Percentiles rank a stretch among this genome's conserved stretches.
These are phyloP conservation scores for Leishmania amazonensis DNA, from an alignment of 208 protist species.

Conservation along the genomic window DNA sequence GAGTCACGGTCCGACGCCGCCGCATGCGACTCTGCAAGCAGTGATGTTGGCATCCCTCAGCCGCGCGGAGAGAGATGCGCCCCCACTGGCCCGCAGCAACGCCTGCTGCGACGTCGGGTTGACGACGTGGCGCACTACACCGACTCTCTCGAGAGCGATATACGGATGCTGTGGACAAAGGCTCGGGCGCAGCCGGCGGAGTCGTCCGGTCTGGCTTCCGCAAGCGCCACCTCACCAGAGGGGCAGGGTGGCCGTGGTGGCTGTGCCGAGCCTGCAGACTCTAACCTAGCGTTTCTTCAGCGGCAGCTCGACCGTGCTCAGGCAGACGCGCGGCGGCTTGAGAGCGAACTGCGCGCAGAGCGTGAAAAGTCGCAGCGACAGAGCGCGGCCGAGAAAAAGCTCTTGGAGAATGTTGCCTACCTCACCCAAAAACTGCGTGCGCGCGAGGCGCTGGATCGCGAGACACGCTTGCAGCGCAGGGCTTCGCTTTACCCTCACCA, in stretches of 20 bases:
- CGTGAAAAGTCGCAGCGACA: slow-evolving; percentile 40
- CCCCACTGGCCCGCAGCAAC: not conserved
- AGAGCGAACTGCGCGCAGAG: slow-evolving; percentile 36
- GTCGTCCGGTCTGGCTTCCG: not conserved
- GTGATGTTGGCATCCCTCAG: not conserved
- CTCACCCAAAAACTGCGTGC: slow-evolving; percentile 47
- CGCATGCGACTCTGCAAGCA: not conserved
- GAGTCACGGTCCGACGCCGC: not conserved
- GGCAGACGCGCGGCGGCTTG: slow-evolving; percentile 27
- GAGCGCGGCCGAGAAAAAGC: slow-evolving; percentile 34
- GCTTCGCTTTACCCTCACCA: not conserved
- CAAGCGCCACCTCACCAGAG: not conserved
- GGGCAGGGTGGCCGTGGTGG: not conserved
- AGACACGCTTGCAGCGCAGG: slow-evolving; percentile 30
- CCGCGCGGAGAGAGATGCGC: not conserved
- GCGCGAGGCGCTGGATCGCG: slow-evolving; percentile 39
- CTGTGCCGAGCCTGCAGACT: not conserved
- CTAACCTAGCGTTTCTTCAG: slow-evolving; percentile 15
- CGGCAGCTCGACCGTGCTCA: slow-evolving; percentile 14
- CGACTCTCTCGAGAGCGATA: slow-evolving; percentile 28
- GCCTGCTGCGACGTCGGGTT: slow-evolving; percentile 5
- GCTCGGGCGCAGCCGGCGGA: not conserved
- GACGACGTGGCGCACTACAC: slow-evolving; percentile 10
- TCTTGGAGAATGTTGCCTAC: slow-evolving; percentile 46
- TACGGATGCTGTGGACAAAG: slow-evolving; percentile 14